A percentile compares a stretch with the other conserved stretches of the same genome.
Conservation (phyloP, 495 filamentous ascomycete genomes). For the Darksidea phi region DNA sequence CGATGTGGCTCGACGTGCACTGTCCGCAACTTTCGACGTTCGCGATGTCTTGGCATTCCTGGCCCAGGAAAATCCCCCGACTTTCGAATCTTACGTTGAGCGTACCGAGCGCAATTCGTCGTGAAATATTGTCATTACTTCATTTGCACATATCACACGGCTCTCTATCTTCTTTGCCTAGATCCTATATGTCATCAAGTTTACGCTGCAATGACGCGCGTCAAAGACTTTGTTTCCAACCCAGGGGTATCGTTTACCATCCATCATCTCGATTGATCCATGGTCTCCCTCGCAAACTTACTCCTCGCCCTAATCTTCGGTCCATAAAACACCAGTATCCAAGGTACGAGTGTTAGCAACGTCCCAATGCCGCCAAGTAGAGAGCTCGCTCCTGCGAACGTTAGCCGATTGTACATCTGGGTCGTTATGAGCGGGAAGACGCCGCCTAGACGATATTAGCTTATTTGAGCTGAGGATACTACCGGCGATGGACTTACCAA, state of each 20-base stretch:
- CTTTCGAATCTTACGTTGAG: too few relatives aligned
- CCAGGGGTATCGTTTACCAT: too few relatives aligned
- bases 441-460: slow-evolving; percentile 51
- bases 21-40: neutral
- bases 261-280: slow-evolving; percentile 6
- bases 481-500: slow-evolving; percentile 43
- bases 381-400: slow-evolving; percentile 69
- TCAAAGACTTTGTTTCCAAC: too few relatives aligned
- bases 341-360: slow-evolving; percentile 74
- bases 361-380: slow-evolving; percentile 74
- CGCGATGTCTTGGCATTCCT: too few relatives aligned
- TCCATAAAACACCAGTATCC: slow-evolving; percentile 80
- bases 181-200: too few relatives aligned
- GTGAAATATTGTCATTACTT: too few relatives aligned
- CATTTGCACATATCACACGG: too few relatives aligned
- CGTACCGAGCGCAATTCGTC: too few relatives aligned
- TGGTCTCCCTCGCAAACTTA: slow-evolving; percentile 61
- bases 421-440: slow-evolving; percentile 76
- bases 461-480: neutral
- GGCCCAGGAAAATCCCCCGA: too few relatives aligned
- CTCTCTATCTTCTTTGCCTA: too few relatives aligned
- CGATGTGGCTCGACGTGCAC: neutral
- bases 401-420: slow-evolving; percentile 68
- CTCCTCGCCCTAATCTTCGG: slow-evolving; percentile 74
- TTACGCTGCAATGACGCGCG: too few relatives aligned